Evolutionary conservation across 2,329 filamentous ascomycete genomes (phyloP).

Genomic region (Penicillium sp.): DNA sequence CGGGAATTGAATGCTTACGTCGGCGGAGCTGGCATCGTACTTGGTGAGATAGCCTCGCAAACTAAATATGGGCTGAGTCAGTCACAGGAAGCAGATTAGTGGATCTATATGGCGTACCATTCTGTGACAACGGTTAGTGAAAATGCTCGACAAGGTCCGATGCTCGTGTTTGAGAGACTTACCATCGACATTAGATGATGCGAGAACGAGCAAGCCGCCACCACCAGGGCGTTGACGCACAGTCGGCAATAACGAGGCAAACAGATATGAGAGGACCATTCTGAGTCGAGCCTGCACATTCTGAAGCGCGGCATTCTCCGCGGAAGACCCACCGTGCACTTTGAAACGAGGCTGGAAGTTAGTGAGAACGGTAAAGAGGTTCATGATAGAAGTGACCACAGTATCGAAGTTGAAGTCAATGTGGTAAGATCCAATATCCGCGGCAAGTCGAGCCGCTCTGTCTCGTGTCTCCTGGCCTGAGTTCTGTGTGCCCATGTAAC

Average conservation of each 20-base stretch:
- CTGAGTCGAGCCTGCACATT: constrained; percentile 65
- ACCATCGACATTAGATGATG: constrained; percentile 62
- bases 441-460: constrained; percentile 59
- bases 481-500: constrained; percentile 69
- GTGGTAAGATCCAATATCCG: constrained; percentile 68
- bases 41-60: constrained; percentile 62
- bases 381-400: constrained; percentile 59
- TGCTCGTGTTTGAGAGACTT: background rate
- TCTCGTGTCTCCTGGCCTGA: constrained; percentile 65
- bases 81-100: constrained; percentile 8
- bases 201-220: constrained; percentile 62
- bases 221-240: constrained; percentile 57
- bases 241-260: constrained; percentile 61
- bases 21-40: constrained; percentile 59
- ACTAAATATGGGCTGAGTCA: constrained; percentile 11
- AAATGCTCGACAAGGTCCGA: too few species aligned
- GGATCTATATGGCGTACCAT: constrained; percentile 19
- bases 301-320: constrained; percentile 65
- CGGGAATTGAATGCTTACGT: constrained; percentile 22
- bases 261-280: constrained; percentile 65
- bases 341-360: constrained; percentile 61
- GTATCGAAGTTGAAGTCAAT: constrained; percentile 71
- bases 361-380: constrained; percentile 57
- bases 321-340: constrained; percentile 59
- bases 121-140: constrained; percentile 16